Evolutionary conservation across 164 flowering plant species (phyloP), one percentile per base, ranked within the genome.

Genomic region (Aristolochia contorta): DNA sequence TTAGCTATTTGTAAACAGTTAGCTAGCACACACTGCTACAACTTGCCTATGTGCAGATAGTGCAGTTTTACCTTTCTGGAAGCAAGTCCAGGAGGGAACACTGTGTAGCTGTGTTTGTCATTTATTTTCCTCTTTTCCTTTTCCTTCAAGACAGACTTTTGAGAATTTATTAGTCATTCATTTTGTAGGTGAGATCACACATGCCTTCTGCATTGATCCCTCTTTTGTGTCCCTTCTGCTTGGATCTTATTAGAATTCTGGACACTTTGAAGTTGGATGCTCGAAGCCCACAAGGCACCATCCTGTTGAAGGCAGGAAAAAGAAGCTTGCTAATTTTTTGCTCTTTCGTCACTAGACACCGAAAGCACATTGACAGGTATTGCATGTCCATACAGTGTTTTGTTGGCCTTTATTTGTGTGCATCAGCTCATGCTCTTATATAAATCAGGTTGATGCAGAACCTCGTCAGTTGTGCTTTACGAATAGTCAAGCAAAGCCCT

Each of bases 361-460:
- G 91, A 63, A 86, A 86, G 72, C 71, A 78, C 63, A 70, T 86
- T 69, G 91, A 86, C 46, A 82, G 75, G 96, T 89, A 82, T 70
- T 71, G 20, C 30, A 23, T 37, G 6, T 41, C 16, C 12, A 7
- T 0, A 19, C 43, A 16, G n/a, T 18, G 0, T 47, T 43, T 14
- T 18, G 12, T 21, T 16, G 15, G 0, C 16, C 16, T 5, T n/a
- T 32, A 6, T 41, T 43, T 41, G 6, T 12, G 2, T 5, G 12
- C 16, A 33, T 43, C 23, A 33, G 23, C 2, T 55, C 20, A 23
- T 63, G 15, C 12, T 24, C 43, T 47, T 43, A 3, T n/a, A 15
- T 66, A 20, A 61, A 55, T 54, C 82, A 89, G 93, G 81, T 76
- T 89, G 73, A 82, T 86, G 89, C 85, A 87, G 21, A 78, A 80